These are phyloP conservation scores for Geotrichum australiense DNA, from an alignment of 1,139 yeast species.

Conservation along the genomic window DNA sequence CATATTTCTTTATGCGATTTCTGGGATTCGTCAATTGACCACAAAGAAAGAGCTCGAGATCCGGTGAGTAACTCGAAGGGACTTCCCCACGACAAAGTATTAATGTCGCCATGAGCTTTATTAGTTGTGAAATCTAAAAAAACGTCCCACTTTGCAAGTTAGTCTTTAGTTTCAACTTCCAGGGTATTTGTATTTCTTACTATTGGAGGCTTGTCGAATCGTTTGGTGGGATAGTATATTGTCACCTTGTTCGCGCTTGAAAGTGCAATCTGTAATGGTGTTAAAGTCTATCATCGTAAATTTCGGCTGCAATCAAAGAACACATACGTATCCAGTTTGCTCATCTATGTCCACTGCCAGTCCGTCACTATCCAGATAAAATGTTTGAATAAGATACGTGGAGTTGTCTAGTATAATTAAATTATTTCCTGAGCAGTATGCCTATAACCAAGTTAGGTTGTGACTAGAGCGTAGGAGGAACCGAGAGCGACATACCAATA, in stretches of 20 bases:
- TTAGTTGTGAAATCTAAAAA: constrained; percentile 44
- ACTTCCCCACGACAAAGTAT: constrained; percentile 62
- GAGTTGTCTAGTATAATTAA: constrained; percentile 55
- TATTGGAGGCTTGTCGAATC: constrained; percentile 26
- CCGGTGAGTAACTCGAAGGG: constrained; percentile 59
- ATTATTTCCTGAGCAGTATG: constrained; percentile 85
- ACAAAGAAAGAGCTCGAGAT: constrained; percentile 47
- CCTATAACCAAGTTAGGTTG: constrained; percentile 27
- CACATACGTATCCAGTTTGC: constrained; percentile 43
- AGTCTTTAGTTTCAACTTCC: too few relatives aligned
- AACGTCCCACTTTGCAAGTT: constrained; percentile 34
- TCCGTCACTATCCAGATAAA: constrained; percentile 65
- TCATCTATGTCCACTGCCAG: constrained; percentile 56
- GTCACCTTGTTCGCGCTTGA: constrained; percentile 34
- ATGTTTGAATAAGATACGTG: constrained; percentile 59
- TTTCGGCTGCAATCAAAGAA: too few relatives aligned
- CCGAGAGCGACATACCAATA: constrained; percentile 37
- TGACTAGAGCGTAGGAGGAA: background rate
- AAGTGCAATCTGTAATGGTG: constrained; percentile 45
- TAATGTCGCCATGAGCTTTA: constrained; percentile 36
- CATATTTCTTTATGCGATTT: constrained; percentile 41
- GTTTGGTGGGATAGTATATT: constrained; percentile 25
- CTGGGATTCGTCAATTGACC: constrained; percentile 42
- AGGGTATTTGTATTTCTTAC: too few relatives aligned
- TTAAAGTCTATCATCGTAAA: constrained; percentile 26